A percentile compares a stretch with the other conserved stretches of the same genome.
phyloP scores from a whole-genome alignment of 2,329 filamentous ascomycete genomes.

The Neofusicoccum laricinum region DNA sequence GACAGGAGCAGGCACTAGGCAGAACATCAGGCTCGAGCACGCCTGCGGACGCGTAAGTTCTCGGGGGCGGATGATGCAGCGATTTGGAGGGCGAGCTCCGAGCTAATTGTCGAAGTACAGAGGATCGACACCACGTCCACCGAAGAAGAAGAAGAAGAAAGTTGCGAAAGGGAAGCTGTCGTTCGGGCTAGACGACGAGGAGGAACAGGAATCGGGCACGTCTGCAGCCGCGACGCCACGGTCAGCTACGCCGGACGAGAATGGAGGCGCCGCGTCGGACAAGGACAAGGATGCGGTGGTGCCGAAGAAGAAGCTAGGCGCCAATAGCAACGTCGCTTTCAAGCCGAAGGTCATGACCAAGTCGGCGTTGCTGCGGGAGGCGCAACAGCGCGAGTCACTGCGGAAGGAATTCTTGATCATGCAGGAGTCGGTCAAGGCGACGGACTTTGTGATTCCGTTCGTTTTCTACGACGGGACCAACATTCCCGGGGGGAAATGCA shows the following conservation, averaged over 20 bases:
- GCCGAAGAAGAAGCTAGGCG: conserved; percentile 55
- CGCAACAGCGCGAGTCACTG: conserved; percentile 69
- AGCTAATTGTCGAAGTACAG: conserved; percentile 59
- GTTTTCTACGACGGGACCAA: conserved; percentile 96
- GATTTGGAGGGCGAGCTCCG: conserved; percentile 5
- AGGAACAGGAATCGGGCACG: conserved; percentile 51
- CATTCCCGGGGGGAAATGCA: conserved; percentile 77
- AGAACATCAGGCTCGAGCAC: conserved; percentile 51
- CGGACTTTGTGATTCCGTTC: conserved; percentile 88
- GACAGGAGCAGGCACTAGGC: conserved; percentile 59
- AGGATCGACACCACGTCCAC: conserved; percentile 49
- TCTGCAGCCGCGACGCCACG: conserved; percentile 36
- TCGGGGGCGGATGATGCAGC: no score
- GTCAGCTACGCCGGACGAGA: conserved; percentile 35
- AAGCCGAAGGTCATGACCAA: conserved; percentile 76
- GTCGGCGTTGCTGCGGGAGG: conserved; percentile 73
- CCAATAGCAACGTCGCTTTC: conserved; percentile 59
- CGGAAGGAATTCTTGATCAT: conserved; percentile 77
- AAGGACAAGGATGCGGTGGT: conserved; percentile 33
- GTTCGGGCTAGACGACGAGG: conserved; percentile 66
- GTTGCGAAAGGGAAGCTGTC: conserved; percentile 61
- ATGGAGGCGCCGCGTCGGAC: conserved; percentile 19
- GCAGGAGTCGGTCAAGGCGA: conserved; percentile 83
- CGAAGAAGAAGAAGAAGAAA: conserved; percentile 60
- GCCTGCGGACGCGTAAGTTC: conserved; percentile 59